Conservation (phyloP, 2,329 filamentous ascomycete genomes). For the Monosporascus sp. region DNA sequence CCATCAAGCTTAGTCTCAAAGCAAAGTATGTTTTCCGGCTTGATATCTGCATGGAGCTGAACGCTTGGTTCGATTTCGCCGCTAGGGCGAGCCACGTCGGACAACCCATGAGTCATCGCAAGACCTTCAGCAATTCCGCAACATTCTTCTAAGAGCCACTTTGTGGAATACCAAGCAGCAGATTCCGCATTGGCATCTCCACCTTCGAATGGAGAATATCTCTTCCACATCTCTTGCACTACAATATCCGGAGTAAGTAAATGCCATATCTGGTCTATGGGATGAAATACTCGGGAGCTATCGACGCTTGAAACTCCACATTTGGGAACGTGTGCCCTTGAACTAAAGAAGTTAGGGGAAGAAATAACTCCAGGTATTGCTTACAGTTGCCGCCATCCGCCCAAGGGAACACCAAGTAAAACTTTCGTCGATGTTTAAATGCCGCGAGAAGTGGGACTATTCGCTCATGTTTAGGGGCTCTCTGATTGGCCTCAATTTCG, state of each 20-base stretch:
- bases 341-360: too few species aligned
- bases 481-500: conserved; percentile 1
- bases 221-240: conserved; percentile 6
- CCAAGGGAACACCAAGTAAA: conserved; percentile 11
- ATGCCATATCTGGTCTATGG: too few species aligned
- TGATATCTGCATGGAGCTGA: conserved; percentile 10
- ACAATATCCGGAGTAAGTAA: too few species aligned
- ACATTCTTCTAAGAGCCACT: conserved; percentile 9
- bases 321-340: too few species aligned
- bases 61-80: background rate
- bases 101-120: conserved; percentile 2
- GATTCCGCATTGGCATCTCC: too few species aligned
- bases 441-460: conserved; percentile 10
- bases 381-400: conserved; percentile 3
- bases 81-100: background rate
- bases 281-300: too few species aligned
- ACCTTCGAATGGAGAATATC: background rate
- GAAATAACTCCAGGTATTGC: too few species aligned
- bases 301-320: too few species aligned
- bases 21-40: conserved; percentile 12
- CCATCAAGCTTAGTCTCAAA: background rate
- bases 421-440: conserved; percentile 5
- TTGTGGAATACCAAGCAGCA: conserved; percentile 1
- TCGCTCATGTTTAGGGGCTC: conserved; percentile 3
- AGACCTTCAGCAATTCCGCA: conserved; percentile 8